These are phyloP conservation scores for Pochonia chlamydosporia DNA, from an alignment of 2,329 filamentous ascomycete species.

Conservation along the genomic window DNA sequence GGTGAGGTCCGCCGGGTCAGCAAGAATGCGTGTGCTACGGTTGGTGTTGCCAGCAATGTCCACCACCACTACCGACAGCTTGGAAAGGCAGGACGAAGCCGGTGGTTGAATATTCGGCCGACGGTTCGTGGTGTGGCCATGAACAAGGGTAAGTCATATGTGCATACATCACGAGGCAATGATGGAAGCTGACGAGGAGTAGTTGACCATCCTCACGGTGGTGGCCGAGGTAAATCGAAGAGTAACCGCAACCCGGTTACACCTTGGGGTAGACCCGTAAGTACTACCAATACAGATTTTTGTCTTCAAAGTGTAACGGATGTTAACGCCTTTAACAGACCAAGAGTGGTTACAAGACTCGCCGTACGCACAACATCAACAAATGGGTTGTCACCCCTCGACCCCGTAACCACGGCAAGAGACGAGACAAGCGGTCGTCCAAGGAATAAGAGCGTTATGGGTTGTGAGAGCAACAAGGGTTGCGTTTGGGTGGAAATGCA, in stretches of 20 bases:
- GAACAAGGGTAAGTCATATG: conserved; percentile 76
- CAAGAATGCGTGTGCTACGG: conserved; percentile 88
- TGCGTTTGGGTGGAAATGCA: too few relatives aligned
- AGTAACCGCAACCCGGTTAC: conserved; percentile 92
- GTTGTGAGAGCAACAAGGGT: background rate
- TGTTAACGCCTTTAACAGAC: conserved; percentile 37
- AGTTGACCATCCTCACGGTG: conserved; percentile 96
- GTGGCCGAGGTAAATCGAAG: conserved; percentile 99
- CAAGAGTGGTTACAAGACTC: conserved; percentile 88
- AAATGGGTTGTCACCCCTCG: conserved; percentile 83
- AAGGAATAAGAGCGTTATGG: conserved; percentile 16
- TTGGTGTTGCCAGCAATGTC: conserved; percentile 89
- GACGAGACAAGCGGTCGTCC: conserved; percentile 56
- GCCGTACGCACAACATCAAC: conserved; percentile 83
- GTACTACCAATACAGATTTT: conserved; percentile 29
- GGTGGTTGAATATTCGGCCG: conserved; percentile 90
- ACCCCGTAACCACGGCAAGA: conserved; percentile 85
- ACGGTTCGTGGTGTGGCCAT: conserved; percentile 97
- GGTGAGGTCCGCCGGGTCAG: conserved; percentile 86
- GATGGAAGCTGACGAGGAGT: conserved; percentile 5
- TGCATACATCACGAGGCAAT: background rate
- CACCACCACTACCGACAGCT: conserved; percentile 86
- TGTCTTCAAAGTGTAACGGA: background rate
- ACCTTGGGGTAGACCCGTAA: conserved; percentile 92
- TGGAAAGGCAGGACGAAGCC: conserved; percentile 88